Evolutionary conservation across 176 grass and related monocot species (phyloP), one percentile per base, ranked within the genome.

Genomic region (Olyra latifolia): DNA sequence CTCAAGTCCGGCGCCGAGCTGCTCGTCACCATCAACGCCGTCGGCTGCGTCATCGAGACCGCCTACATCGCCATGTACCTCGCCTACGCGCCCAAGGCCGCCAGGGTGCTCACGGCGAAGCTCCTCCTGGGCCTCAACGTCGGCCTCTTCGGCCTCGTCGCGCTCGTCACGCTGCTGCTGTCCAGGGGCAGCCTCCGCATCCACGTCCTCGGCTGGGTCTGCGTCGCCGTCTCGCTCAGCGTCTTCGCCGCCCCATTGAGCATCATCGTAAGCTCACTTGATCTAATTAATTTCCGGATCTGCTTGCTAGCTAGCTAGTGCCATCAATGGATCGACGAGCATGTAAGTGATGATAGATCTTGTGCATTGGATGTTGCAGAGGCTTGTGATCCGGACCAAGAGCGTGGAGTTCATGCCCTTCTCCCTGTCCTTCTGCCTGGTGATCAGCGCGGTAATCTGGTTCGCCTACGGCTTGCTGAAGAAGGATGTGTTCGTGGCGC

Each of bases 331-430:
- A 54, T 56, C 50, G 0, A 56, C 23, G 10, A 10, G 23, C 53
- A 55, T 19, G 53, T 23, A 23, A 10, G 1, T 10, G 4, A 24
- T 46, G 30, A 11, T n/a, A n/a, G n/a, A 50, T 77, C 42, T 71
- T n/a, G n/a, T n/a, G n/a, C 16, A 39, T 73, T 50, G 8, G 5
- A 43, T 57, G 14, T 28, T 71, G 71, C 89, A 97, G 94, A 84
- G 92, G 59, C 85, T 91, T 62, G 95, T 98, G 42, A 91, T 98
- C 73, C 89, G 87, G 14, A 97, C 95, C 67, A 94, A 94, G 87
- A 97, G 95, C 81, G 95, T 97, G 71, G 95, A 97, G 87, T 97
- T 94, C 91, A 97, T 97, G 95, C 95, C 95, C n/a, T 87, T 94
- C 80, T 88, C 85, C 49, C 83, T 94, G 7, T 94, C 95, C 62